Evolutionary conservation across 257 asterid genomes (phyloP).

Genomic region (Misopates orontium): DNA sequence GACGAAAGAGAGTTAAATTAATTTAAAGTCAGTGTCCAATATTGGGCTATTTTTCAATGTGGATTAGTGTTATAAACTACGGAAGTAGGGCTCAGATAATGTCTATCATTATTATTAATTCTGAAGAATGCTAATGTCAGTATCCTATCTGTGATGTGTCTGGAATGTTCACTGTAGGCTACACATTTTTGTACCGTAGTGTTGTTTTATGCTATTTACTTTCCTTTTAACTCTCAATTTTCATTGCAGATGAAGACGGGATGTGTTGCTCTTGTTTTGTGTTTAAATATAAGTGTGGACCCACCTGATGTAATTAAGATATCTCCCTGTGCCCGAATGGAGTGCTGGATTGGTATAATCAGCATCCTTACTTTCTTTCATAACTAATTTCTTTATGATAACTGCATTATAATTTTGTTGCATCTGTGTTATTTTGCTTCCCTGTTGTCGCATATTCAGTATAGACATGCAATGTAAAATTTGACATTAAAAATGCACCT

Average conservation of each 20-base stretch:
- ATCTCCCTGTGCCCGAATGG: slow-evolving; percentile 99
- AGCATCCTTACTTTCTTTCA: slow-evolving; percentile 22
- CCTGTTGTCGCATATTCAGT: not conserved
- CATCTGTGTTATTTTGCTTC: not conserved
- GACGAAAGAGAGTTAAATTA: not conserved
- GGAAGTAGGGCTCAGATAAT: no score
- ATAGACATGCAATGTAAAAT: not conserved
- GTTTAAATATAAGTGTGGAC: slow-evolving; percentile 92
- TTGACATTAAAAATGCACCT: not conserved
- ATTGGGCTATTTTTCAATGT: slow-evolving; percentile 7
- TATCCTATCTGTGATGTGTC: not conserved
- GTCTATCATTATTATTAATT: not conserved
- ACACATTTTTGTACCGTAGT: not conserved
- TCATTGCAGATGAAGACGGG: slow-evolving; percentile 97
- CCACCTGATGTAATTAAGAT: slow-evolving; percentile 99
- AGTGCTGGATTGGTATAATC: slow-evolving; percentile 94
- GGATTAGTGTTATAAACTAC: not conserved
- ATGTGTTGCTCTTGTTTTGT: slow-evolving; percentile 94
- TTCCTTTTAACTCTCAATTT: slow-evolving; percentile 25
- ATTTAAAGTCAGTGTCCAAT: not conserved
- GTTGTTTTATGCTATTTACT: slow-evolving; percentile 7
- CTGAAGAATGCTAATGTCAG: slow-evolving; percentile 5
- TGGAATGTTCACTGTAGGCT: not conserved
- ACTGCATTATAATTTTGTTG: slow-evolving; percentile 7
- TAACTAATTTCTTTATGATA: slow-evolving; percentile 6